These are phyloP conservation scores for Lepidopterella palustris DNA, from an alignment of 495 filamentous ascomycete genomes.

Conservation along the genomic window DNA sequence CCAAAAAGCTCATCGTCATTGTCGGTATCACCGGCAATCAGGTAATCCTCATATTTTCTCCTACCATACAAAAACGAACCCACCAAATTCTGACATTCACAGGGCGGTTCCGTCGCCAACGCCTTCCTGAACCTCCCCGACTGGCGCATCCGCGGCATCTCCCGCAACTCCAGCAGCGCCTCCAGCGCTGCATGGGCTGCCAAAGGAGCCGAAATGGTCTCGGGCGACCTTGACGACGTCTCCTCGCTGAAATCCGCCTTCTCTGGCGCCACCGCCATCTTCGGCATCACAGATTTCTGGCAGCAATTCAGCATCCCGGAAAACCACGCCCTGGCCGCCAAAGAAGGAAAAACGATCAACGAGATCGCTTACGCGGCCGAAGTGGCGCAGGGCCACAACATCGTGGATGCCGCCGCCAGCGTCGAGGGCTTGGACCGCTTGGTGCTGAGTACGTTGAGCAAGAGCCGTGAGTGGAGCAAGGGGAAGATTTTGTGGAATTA, in stretches of 20 bases:
- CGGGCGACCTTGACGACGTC: constrained; percentile 42
- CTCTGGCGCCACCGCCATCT: constrained; percentile 44
- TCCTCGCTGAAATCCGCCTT: constrained; percentile 43
- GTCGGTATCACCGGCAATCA: constrained; percentile 47
- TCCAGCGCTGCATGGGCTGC: constrained; percentile 35
- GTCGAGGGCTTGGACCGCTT: constrained; percentile 21
- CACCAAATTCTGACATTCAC: too few relatives aligned
- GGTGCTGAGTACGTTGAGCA: constrained; percentile 24
- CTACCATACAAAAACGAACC: neutral
- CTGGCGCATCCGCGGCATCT: constrained; percentile 32
- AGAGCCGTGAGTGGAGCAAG: constrained; percentile 26
- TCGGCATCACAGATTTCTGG: constrained; percentile 51
- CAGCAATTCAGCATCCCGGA: neutral
- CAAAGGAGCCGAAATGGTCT: constrained; percentile 45
- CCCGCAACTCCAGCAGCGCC: constrained; percentile 33
- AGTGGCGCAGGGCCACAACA: constrained; percentile 1
- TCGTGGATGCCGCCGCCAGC: constrained; percentile 40
- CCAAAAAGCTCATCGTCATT: constrained; percentile 40
- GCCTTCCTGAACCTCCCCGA: constrained; percentile 25
- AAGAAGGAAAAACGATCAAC: neutral
- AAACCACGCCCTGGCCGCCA: neutral
- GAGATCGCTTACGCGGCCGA: constrained; percentile 2
- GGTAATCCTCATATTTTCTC: constrained; percentile 6
- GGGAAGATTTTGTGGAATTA: constrained; percentile 29
- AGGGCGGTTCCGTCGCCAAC: constrained; percentile 28